These are phyloP conservation scores for Cynara cardunculus DNA, from an alignment of 129 eudicot species.

Conservation along the genomic window DNA sequence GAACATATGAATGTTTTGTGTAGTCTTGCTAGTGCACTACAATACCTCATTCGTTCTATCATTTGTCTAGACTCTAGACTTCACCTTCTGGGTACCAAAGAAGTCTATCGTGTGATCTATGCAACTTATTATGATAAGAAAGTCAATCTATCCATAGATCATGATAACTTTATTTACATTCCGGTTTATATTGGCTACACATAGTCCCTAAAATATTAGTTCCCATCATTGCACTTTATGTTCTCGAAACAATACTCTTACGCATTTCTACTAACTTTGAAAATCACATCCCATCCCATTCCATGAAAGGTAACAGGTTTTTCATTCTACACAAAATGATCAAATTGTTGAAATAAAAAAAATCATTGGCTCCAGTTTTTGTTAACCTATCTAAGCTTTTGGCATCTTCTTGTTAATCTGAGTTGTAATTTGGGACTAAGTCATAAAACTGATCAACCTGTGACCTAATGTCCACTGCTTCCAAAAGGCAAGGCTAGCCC, in stretches of 20 bases:
- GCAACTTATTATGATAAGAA: background rate
- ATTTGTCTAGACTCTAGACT: background rate
- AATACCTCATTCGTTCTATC: no score
- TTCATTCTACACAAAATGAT: background rate
- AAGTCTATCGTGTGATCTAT: background rate
- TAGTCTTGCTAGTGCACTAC: no score
- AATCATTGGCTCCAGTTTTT: background rate
- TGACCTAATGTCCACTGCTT: background rate
- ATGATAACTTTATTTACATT: background rate
- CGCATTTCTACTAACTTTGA: background rate
- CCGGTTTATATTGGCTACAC: background rate
- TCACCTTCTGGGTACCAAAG: background rate
- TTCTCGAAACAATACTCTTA: background rate
- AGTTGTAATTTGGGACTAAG: background rate
- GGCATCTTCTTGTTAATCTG: background rate
- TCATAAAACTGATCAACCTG: background rate
- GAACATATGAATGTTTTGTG: no score
- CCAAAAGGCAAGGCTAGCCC: background rate
- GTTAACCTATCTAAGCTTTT: background rate
- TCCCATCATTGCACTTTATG: background rate
- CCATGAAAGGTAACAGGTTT: background rate
- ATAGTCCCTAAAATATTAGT: background rate
- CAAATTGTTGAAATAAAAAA: background rate
- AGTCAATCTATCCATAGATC: background rate
- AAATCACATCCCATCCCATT: background rate